Conservation (phyloP, 2,329 filamentous ascomycete genomes). For the Cladosporium oxysporum region DNA sequence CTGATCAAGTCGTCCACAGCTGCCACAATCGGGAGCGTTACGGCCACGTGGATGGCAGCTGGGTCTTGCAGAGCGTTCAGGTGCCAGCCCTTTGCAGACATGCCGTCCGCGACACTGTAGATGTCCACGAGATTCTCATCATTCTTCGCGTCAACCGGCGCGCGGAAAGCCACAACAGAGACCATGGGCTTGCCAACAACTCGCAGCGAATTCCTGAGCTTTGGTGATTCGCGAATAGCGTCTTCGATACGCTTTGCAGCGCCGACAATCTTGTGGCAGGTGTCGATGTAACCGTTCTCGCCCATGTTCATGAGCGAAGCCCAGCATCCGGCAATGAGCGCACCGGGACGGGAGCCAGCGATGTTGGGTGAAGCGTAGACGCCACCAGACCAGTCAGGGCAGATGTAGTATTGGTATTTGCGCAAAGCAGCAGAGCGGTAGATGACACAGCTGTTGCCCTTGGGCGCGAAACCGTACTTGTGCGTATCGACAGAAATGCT, state of each 20-base stretch:
- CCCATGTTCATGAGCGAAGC: constrained; percentile 85
- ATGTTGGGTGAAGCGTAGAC: constrained; percentile 94
- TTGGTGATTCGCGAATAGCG: constrained; percentile 68
- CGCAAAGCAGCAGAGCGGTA: constrained; percentile 81
- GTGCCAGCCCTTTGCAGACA: constrained; percentile 87
- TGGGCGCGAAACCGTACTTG: constrained; percentile 98
- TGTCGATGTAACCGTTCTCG: constrained; percentile 81
- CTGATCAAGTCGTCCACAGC: constrained; percentile 76
- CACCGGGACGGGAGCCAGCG: constrained; percentile 87
- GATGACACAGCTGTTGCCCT: constrained; percentile 90
- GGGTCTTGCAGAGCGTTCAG: constrained; percentile 91
- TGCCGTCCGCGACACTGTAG: constrained; percentile 90
- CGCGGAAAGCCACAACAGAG: constrained; percentile 84
- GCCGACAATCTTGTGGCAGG: constrained; percentile 85
- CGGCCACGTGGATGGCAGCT: constrained; percentile 88
- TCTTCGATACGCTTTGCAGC: constrained; percentile 79
- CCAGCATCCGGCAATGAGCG: constrained; percentile 96
- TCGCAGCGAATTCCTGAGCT: constrained; percentile 70
- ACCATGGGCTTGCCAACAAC: constrained; percentile 85
- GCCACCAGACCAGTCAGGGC: constrained; percentile 90
- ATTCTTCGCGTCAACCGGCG: constrained; percentile 37
- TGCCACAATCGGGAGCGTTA: constrained; percentile 81
- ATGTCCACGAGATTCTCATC: constrained; percentile 70
- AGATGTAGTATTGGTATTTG: constrained; percentile 94
- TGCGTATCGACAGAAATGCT: constrained; percentile 97